Evolutionary conservation across 2,329 filamentous ascomycete genomes (phyloP), one percentile per base, ranked within the genome.

Genomic region (Colletotrichum eleusines): DNA sequence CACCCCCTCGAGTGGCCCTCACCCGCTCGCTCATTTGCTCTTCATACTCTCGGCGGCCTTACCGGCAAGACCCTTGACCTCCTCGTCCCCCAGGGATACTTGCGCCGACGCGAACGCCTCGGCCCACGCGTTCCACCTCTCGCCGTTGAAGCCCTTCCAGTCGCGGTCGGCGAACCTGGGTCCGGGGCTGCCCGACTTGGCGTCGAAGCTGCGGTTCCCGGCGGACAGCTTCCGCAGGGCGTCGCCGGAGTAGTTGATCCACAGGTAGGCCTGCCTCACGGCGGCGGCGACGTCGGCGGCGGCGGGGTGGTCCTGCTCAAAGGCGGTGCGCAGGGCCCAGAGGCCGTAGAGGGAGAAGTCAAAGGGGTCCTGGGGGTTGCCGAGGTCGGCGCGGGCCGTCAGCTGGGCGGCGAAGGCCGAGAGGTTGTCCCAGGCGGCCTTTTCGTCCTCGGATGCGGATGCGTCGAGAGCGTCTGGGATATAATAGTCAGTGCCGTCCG

Each of bases 331-430:
- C 60, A 79, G 51, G 3, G 72, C 67, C 78, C 78, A 79, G 14
- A 80, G 71, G 9, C 71, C 77, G 38, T 73, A 78, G 28, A 76
- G 51, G 11, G 77, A 76, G 70, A 74, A 77, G 61, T 79, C 75
- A 23, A 77, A 71, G 3, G 74, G 72, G 51, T 69, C 63, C 11
- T 61, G 31, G 20, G 48, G 23, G 31, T 54, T 54, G 61, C 26
- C n/a, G 38, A 35, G 18, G n/a, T 67, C 51, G 20, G 73, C 67
- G 11, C 62, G 61, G n/a, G 70, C 63, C 0, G 76, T 79, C 23
- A 79, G 72, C 18, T 73, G 74, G 12, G 78, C 77, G 38, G 77
- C 62, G 65, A 80, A 76, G 3, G 69, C 73, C 8, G 74, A 69
- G 26, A 73, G 60, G 35, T 78, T 77, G 26, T 69, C 63, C 71